These are phyloP conservation scores for Termitomyces sp. DNA, from an alignment of 768 basidiomycete genomes.

Conservation along the genomic window DNA sequence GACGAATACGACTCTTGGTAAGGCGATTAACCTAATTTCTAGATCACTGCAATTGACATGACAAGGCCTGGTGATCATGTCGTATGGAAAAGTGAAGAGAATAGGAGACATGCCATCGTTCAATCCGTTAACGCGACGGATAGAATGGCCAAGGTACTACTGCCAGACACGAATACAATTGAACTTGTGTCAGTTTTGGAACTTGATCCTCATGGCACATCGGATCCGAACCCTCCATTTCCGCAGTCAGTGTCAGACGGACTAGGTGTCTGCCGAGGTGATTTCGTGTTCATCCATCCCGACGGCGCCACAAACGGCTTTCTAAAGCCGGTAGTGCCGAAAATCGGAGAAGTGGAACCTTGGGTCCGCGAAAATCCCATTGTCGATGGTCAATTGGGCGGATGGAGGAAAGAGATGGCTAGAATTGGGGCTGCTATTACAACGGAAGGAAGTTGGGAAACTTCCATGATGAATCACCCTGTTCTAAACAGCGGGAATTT, in stretches of 20 bases:
- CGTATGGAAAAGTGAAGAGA: constrained; percentile 75
- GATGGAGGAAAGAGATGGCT: constrained; percentile 72
- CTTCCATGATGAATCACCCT: constrained; percentile 37
- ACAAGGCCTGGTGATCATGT: constrained; percentile 90
- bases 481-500: constrained; percentile 36
- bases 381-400: constrained; percentile 47
- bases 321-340: constrained; percentile 65
- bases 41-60: constrained; percentile 4
- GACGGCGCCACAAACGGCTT: constrained; percentile 72
- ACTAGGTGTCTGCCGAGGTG: constrained; percentile 79
- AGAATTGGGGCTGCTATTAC: constrained; percentile 59
- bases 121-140: constrained; percentile 72
- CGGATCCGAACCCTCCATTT: constrained; percentile 42
- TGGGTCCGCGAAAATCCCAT: constrained; percentile 68
- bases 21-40: constrained; percentile 6
- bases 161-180: constrained; percentile 45
- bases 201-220: constrained; percentile 79
- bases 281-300: constrained; percentile 78
- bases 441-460: constrained; percentile 33
- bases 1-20: constrained; percentile 94
- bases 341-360: constrained; percentile 78
- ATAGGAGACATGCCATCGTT: constrained; percentile 64
- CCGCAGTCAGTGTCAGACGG: constrained; percentile 45
- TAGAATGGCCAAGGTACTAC: constrained; percentile 65
- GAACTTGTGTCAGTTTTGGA: constrained; percentile 83